Evolutionary conservation across 1,284 basidiomycete species (phyloP).

Genomic region (Trichosporon asahii): DNA sequence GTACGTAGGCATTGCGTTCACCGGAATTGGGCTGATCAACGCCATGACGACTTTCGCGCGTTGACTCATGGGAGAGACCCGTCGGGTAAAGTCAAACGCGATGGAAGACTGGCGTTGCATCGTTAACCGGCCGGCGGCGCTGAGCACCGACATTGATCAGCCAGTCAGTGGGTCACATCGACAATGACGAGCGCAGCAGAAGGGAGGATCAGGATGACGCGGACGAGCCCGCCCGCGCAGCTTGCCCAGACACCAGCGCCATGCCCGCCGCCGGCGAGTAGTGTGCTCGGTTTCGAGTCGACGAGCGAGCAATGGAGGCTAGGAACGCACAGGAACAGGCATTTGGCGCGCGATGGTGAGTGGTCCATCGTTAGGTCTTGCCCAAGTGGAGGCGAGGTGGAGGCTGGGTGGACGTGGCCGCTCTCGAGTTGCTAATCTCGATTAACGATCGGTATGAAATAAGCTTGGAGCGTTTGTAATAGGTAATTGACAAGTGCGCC

Average conservation of each 20-base stretch:
- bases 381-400: constrained; percentile 6
- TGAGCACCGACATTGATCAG: neutral
- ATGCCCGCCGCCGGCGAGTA: neutral
- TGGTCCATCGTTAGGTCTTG: neutral
- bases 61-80: neutral
- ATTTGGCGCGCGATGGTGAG: neutral
- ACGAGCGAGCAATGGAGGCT: neutral
- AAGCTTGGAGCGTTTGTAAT: constrained; percentile 1
- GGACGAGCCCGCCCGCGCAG: constrained; percentile 2
- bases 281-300: neutral
- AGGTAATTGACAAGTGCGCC: neutral
- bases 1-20: neutral
- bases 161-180: neutral
- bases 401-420: constrained; percentile 9
- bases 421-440: neutral
- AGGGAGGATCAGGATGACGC: neutral
- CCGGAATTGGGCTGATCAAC: constrained; percentile 4
- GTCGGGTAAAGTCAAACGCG: constrained; percentile 3
- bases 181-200: neutral
- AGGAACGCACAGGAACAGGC: neutral
- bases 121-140: neutral
- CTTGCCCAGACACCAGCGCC: neutral
- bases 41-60: neutral
- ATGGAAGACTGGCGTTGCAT: neutral
- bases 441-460: constrained; percentile 9